These are phyloP conservation scores for Rhodomyrtus tomentosa DNA, from an alignment of 345 rosid genomes.

Conservation along the genomic window DNA sequence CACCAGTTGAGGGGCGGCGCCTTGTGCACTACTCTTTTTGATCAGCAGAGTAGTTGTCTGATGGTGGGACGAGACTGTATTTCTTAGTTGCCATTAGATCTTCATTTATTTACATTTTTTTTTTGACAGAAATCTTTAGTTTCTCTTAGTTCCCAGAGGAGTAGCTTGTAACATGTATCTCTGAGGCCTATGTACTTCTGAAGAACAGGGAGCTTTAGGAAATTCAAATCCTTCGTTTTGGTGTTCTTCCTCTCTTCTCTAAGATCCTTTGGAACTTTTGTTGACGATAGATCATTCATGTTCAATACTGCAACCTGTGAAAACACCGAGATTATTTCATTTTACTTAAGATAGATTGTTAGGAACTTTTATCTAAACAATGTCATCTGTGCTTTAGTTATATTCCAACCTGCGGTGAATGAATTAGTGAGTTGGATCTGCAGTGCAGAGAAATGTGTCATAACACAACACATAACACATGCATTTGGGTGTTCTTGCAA, in stretches of 20 bases:
- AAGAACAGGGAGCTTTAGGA: not conserved
- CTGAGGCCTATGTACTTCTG: not conserved
- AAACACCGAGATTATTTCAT: not conserved
- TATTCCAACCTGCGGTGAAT: not conserved
- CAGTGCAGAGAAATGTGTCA: not conserved
- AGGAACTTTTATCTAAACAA: not conserved
- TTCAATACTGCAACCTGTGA: not conserved
- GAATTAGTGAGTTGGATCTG: not conserved
- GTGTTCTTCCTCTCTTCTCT: not conserved
- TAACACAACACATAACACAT: not conserved
- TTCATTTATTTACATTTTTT: not conserved
- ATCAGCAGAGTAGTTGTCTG: not conserved
- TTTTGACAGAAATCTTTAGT: not conserved
- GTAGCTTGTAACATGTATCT: not conserved
- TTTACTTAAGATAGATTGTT: not conserved
- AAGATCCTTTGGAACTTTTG: not conserved
- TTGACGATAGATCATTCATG: not conserved
- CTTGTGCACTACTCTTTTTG: not conserved
- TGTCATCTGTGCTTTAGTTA: not conserved
- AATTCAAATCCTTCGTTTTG: not conserved
- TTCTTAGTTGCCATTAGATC: not conserved
- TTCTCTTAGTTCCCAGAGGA: not conserved
- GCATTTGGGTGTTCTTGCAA: not conserved
- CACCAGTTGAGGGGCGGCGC: not conserved
- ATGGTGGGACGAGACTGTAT: not conserved